A percentile compares a stretch with the other conserved stretches of the same genome.
Conservation (phyloP, 116 monocot species). For the Papilionanthe hybrid region DNA sequence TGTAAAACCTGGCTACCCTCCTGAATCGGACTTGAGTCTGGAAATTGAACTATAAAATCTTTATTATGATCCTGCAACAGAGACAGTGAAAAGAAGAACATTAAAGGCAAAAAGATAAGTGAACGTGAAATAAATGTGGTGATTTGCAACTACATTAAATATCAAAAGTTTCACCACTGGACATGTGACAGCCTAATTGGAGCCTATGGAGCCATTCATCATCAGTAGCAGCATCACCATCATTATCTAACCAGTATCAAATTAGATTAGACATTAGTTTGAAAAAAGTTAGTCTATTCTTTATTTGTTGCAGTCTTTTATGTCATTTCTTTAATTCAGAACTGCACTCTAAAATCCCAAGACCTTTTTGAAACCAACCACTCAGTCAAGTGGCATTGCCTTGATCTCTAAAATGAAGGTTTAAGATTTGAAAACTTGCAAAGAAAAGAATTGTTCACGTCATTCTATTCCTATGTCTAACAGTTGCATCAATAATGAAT, state of each 20-base stretch:
- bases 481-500: too few relatives aligned
- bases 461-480: too few relatives aligned
- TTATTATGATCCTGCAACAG: conserved; percentile 75
- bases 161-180: neutral
- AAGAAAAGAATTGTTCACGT: too few relatives aligned
- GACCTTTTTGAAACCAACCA: neutral
- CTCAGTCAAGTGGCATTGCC: too few relatives aligned
- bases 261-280: neutral
- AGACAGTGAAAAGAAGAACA: neutral
- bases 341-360: too few relatives aligned
- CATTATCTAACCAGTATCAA: neutral
- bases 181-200: neutral
- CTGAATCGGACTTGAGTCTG: conserved; percentile 46
- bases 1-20: conserved; percentile 17
- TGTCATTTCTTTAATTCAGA: neutral
- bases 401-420: too few relatives aligned
- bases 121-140: neutral
- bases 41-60: conserved; percentile 83
- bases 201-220: neutral
- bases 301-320: neutral
- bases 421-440: too few relatives aligned
- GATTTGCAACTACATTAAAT: neutral
- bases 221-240: neutral
- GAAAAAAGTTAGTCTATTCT: neutral
- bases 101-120: neutral